Conservation (phyloP, 768 basidiomycete species). For the Mycena pura region DNA sequence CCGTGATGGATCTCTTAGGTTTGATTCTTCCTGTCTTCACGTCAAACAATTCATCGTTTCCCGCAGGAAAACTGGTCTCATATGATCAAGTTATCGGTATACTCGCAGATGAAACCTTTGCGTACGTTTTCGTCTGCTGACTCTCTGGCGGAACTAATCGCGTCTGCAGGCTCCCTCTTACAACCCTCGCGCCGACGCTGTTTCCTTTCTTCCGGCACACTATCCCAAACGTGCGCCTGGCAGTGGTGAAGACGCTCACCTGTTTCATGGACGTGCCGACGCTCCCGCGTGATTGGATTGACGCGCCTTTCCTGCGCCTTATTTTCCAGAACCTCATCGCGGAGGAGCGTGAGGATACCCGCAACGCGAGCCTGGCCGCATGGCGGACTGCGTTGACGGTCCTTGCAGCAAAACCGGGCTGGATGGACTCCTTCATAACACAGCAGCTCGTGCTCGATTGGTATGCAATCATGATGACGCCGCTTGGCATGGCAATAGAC, state of each 20-base stretch:
- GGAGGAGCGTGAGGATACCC: constrained; percentile 88
- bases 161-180: constrained; percentile 71
- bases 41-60: constrained; percentile 8
- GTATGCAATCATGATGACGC: constrained; percentile 90
- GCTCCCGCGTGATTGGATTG: constrained; percentile 83
- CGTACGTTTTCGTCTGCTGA: constrained; percentile 57
- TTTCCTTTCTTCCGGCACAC: constrained; percentile 99
- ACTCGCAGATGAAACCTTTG: constrained; percentile 68
- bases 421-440: constrained; percentile 59
- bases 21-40: constrained; percentile 21
- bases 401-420: constrained; percentile 50
- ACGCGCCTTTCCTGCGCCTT: constrained; percentile 76
- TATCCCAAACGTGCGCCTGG: constrained; percentile 89
- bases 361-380: constrained; percentile 70
- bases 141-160: constrained; percentile 6
- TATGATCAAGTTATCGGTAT: constrained; percentile 80
- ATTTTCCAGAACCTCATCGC: constrained; percentile 94
- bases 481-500: constrained; percentile 82
- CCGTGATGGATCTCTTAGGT: constrained; percentile 98
- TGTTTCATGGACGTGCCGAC: constrained; percentile 84
- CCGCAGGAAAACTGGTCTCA: constrained; percentile 79
- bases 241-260: constrained; percentile 88
- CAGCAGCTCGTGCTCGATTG: constrained; percentile 76
- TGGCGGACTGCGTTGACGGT: constrained; percentile 78
- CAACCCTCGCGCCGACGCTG: constrained; percentile 82